Evolutionary conservation across 208 protist genomes (phyloP).

Genomic region (Strigomonas oncopelti): DNA sequence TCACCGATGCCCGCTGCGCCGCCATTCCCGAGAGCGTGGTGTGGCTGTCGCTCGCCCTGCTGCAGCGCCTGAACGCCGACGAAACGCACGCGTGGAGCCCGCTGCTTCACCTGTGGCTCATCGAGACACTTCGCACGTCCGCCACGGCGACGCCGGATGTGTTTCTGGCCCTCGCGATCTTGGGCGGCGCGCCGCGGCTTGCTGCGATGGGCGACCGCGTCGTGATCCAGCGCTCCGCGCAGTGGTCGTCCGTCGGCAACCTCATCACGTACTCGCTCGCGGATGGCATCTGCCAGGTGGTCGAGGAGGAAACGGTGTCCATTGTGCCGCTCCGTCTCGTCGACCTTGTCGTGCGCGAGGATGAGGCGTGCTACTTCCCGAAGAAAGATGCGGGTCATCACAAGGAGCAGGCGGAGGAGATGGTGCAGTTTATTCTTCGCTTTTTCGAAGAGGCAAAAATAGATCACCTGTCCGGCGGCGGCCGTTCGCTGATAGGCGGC

Average conservation of each 20-base stretch:
- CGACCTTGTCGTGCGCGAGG: constrained; percentile 42
- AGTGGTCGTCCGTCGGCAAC: constrained; percentile 31
- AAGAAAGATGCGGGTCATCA: constrained; percentile 23
- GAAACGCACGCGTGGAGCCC: constrained; percentile 45
- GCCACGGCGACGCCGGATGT: constrained; percentile 22
- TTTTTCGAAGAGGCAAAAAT: constrained; percentile 5
- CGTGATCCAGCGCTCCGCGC: constrained; percentile 37
- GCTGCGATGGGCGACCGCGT: constrained; percentile 72
- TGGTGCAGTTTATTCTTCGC: constrained; percentile 20
- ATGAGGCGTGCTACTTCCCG: constrained; percentile 35
- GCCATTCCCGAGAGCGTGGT: constrained; percentile 36
- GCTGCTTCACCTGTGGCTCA: constrained; percentile 61
- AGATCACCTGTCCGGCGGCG: background rate
- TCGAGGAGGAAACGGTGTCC: constrained; percentile 34
- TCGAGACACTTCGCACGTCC: constrained; percentile 23
- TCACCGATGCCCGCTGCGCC: background rate
- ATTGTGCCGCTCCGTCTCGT: constrained; percentile 66
- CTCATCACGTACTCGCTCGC: constrained; percentile 50
- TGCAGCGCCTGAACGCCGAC: constrained; percentile 66
- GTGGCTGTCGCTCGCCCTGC: constrained; percentile 67
- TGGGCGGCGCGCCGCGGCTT: constrained; percentile 50
- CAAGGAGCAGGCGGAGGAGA: constrained; percentile 26
- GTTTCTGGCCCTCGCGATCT: constrained; percentile 60
- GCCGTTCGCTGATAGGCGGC: background rate
- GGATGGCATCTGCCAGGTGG: constrained; percentile 69